Evolutionary conservation across 1,284 basidiomycete genomes (phyloP), one percentile per base, ranked within the genome.

Genomic region (Ustilago loliicola): DNA sequence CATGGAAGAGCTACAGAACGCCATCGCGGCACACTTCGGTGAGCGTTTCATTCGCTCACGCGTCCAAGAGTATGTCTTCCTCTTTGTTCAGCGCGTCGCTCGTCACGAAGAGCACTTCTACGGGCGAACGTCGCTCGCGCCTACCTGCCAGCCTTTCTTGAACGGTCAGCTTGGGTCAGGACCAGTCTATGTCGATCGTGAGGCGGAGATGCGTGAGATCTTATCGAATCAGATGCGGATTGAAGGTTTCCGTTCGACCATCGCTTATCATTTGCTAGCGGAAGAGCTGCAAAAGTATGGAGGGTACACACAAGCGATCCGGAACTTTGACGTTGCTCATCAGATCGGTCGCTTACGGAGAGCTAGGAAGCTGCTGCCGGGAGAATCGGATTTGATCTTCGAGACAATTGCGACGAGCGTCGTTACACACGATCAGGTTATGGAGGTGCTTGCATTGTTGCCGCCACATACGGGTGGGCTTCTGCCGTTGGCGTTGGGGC

Each of bases 1-100:
- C 87, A 93, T 98, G 84, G 94, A 98, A 68, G 96, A 98, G 92
- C 90, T 94, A 63, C 88, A 90, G n/a, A 86, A 89, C 17, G 91
- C 92, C 1, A 92, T 94, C 52, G 88, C 90, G 17, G 89, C 90
- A 15, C 93, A 94, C 82, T 93, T 91, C 80, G 92, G 93, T 53
- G 94, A 96, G 86, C 87, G 89, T 10, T 89, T 91, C 72, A 91
- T 96, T n/a, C 91, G 93, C 6, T 88, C 91, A 10, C 90, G 93
- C 15, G 92, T 94, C 80, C 90, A 90, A 17, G 93, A 95, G 78
- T 95, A 93, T 81, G 90, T 92, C 3, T 84, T 87, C 53, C 90
- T 92, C 6, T 95, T 96, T 83, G 90, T 93, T 32, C 89, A 91
- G 36, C 88, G 94, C 40, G 91, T 93, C 1, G 90, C 93, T 10